Percentiles rank a stretch among this genome's conserved stretches.
Conservation (phyloP, 768 basidiomycete genomes). For the Termitomyces sp. region DNA sequence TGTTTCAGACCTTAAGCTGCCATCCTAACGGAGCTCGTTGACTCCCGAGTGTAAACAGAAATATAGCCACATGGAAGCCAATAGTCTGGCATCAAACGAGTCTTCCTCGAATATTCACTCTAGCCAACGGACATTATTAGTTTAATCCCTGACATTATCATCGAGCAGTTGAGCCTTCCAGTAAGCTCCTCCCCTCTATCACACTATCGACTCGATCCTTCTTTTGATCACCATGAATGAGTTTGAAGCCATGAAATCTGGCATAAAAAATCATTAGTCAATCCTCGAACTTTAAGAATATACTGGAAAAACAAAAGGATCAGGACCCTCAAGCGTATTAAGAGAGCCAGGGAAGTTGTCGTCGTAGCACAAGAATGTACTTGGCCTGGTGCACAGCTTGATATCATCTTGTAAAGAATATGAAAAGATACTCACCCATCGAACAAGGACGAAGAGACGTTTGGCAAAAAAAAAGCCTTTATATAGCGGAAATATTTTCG, state of each 20-base stretch:
- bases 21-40: too few relatives aligned
- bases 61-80: too few relatives aligned
- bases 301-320: conserved; percentile 13
- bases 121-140: not conserved
- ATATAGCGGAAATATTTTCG: not conserved
- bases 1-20: too few relatives aligned
- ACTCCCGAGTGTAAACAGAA: too few relatives aligned
- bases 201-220: not conserved
- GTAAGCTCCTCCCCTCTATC: too few relatives aligned
- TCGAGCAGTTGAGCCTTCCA: not conserved
- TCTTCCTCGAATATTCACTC: too few relatives aligned
- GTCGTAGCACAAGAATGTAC: conserved; percentile 35
- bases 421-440: conserved; percentile 16
- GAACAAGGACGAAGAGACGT: not conserved
- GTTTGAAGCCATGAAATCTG: not conserved
- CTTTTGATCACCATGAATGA: too few relatives aligned
- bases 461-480: not conserved
- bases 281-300: not conserved
- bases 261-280: not conserved
- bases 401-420: conserved; percentile 33
- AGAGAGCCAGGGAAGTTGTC: conserved; percentile 43
- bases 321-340: conserved; percentile 52
- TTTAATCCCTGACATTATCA: not conserved
- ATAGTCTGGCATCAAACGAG: too few relatives aligned
- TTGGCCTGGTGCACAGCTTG: conserved; percentile 61